A percentile compares a stretch with the other conserved stretches of the same genome.
Conservation (phyloP, 148 eudicot genomes). For the Spergularia bocconei region DNA sequence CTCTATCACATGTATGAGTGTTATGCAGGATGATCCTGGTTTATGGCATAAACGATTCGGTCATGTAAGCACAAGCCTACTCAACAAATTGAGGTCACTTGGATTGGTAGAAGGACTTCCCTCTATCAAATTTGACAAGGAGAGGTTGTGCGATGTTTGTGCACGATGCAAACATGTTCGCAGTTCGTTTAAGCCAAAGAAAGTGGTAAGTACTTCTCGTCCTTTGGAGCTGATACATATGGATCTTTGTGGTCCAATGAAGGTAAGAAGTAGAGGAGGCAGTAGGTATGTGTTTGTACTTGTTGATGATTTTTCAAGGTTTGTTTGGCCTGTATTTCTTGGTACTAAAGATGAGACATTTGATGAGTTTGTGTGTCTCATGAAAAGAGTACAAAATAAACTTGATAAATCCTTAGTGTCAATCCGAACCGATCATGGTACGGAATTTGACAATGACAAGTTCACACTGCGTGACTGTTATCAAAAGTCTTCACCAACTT, state of each 20-base stretch:
- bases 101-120: too few species aligned
- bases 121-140: too few species aligned
- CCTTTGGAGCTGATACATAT: conserved; percentile 9
- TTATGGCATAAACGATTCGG: too few species aligned
- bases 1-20: too few species aligned
- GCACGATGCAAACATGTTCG: too few species aligned
- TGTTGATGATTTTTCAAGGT: conserved; percentile 10
- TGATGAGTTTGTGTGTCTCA: background rate
- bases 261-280: background rate
- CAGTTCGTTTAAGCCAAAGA: too few species aligned
- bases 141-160: too few species aligned
- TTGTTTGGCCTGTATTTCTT: background rate
- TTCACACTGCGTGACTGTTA: background rate
- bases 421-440: background rate
- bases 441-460: background rate
- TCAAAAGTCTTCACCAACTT: too few species aligned
- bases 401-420: background rate
- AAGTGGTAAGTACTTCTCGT: background rate
- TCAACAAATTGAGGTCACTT: too few species aligned
- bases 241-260: conserved; percentile 17
- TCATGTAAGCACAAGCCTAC: too few species aligned
- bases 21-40: too few species aligned
- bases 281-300: background rate
- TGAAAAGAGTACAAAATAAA: background rate
- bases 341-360: background rate